These are phyloP conservation scores for Scleromitrula shiraiana DNA, from an alignment of 2,329 filamentous ascomycete genomes.

Conservation along the genomic window DNA sequence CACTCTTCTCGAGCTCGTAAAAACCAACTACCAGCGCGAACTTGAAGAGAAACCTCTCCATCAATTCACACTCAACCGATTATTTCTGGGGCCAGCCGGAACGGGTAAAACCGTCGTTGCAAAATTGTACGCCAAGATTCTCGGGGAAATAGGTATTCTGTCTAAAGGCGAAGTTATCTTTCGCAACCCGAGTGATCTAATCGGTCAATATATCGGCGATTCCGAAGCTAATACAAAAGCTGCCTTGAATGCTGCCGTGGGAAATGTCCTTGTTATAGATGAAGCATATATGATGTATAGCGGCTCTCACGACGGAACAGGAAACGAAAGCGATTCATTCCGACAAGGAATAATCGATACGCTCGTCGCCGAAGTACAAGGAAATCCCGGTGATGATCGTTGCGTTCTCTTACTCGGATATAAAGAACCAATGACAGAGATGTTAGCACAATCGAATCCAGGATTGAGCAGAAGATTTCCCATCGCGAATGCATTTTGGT, in stretches of 20 bases:
- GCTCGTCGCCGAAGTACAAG: slow-evolving; percentile 63
- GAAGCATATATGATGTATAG: slow-evolving; percentile 46
- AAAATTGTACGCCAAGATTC: slow-evolving; percentile 60
- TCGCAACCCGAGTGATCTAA: slow-evolving; percentile 31
- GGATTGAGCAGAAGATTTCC: slow-evolving; percentile 60
- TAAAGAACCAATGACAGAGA: slow-evolving; percentile 51
- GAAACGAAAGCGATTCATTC: slow-evolving; percentile 45
- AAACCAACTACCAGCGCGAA: slow-evolving; percentile 52
- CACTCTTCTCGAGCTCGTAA: slow-evolving; percentile 45
- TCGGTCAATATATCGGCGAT: slow-evolving; percentile 47
- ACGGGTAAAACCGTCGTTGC: slow-evolving; percentile 71
- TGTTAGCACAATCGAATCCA: slow-evolving; percentile 51
- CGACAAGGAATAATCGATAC: slow-evolving; percentile 63
- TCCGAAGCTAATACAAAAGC: slow-evolving; percentile 63
- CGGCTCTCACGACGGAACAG: slow-evolving; percentile 15
- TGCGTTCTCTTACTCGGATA: slow-evolving; percentile 64
- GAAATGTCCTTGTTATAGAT: slow-evolving; percentile 46
- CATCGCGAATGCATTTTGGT: slow-evolving; percentile 52
- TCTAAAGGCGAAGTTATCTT: slow-evolving; percentile 42
- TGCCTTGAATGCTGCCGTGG: slow-evolving; percentile 54
- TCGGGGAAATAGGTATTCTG: slow-evolving; percentile 50
- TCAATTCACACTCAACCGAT: slow-evolving; percentile 54
- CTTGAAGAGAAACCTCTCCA: slow-evolving; percentile 52
- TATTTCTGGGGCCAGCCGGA: slow-evolving; percentile 66
- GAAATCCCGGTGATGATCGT: slow-evolving; percentile 58